Evolutionary conservation across 208 protist genomes (phyloP).

Genomic region (Giardia muris): DNA sequence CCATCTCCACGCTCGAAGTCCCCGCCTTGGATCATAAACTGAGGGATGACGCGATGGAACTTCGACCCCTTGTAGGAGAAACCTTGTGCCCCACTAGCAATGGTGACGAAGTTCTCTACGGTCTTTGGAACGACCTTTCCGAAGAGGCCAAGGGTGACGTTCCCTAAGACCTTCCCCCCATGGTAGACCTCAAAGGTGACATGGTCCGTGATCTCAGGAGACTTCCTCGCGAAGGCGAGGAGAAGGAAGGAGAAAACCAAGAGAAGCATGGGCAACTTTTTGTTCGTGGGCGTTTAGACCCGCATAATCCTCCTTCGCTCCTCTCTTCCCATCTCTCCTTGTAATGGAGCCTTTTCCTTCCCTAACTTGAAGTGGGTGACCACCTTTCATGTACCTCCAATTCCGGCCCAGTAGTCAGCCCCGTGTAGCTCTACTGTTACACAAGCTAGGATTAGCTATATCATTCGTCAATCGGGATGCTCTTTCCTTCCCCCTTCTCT

Average conservation of each 20-base stretch:
- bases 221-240: conserved; percentile 10
- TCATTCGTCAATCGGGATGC: no score
- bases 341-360: no score
- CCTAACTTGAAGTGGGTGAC: no score
- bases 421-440: no score
- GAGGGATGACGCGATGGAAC: conserved; percentile 69
- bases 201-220: conserved; percentile 23
- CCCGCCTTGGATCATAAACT: conserved; percentile 82
- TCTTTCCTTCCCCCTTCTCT: no score
- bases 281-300: no score
- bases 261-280: no score
- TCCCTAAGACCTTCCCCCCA: conserved; percentile 32
- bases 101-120: conserved; percentile 64
- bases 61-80: conserved; percentile 64
- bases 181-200: conserved; percentile 39
- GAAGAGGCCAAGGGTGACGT: conserved; percentile 66
- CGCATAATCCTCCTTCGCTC: no score
- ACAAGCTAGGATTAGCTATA: no score
- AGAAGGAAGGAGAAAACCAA: not conserved
- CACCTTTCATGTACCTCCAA: no score
- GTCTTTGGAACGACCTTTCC: conserved; percentile 59
- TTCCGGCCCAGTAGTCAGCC: no score
- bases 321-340: no score
- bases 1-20: conserved; percentile 83
- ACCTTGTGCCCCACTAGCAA: conserved; percentile 61